phyloP scores from a whole-genome alignment of 2,329 filamentous ascomycete species.

The Cadophora luteo-olivacea region DNA sequence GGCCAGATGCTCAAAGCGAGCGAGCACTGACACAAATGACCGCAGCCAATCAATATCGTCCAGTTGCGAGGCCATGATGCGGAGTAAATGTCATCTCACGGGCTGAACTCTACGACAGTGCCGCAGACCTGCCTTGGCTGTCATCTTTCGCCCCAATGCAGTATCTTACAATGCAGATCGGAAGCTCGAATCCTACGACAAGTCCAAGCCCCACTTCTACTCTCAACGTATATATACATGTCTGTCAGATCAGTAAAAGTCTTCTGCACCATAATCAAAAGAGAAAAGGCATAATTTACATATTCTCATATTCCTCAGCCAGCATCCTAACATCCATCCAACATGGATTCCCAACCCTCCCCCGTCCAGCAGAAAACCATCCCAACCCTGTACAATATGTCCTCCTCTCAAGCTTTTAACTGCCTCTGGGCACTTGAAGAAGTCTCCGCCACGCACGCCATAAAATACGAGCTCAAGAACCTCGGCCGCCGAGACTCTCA shows the following conservation, averaged over 20 bases:
- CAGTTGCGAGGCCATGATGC: not conserved
- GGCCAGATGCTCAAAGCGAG: no score
- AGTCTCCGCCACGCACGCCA: slow-evolving; percentile 29
- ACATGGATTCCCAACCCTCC: slow-evolving; percentile 1
- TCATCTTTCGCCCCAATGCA: not conserved
- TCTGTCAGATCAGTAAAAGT: not conserved
- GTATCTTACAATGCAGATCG: not conserved
- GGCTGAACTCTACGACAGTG: not conserved
- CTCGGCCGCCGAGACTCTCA: slow-evolving; percentile 33
- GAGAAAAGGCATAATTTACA: not conserved
- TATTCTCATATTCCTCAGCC: not conserved
- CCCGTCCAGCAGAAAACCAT: slow-evolving; percentile 23
- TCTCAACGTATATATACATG: not conserved
- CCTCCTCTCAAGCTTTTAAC: slow-evolving; percentile 36
- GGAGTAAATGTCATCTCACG: not conserved
- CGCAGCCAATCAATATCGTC: no score
- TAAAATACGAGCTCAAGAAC: slow-evolving; percentile 38
- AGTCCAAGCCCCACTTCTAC: not conserved
- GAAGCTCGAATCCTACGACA: not conserved
- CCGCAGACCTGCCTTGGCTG: not conserved
- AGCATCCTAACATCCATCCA: not conserved
- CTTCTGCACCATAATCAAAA: no score
- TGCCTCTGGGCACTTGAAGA: slow-evolving; percentile 42
- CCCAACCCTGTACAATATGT: slow-evolving; percentile 40
- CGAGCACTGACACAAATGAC: no score